Evolutionary conservation across 495 filamentous ascomycete species (phyloP).

Genomic region (Parachaetomium inaequale): DNA sequence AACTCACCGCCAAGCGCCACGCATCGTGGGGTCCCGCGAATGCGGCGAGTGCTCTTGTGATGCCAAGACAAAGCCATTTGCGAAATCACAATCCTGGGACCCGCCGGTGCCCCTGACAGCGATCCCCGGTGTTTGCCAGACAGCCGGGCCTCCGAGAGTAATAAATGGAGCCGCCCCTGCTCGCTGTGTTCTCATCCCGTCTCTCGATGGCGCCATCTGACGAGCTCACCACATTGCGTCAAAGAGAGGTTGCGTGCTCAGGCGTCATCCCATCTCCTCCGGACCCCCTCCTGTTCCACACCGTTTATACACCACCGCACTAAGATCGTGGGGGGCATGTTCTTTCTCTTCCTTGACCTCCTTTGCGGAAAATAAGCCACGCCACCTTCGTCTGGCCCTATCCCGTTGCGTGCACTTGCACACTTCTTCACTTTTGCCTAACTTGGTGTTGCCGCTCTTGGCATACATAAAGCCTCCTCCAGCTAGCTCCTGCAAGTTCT

Average conservation of each 20-base stretch:
- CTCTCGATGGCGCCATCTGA: conserved; percentile 30
- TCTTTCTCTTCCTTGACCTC: conserved; percentile 1
- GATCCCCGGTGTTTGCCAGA: conserved; percentile 6
- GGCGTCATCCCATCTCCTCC: conserved; percentile 5
- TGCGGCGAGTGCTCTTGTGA: conserved; percentile 1
- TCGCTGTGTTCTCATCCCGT: conserved; percentile 30
- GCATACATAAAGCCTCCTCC: background rate
- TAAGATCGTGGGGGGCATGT: conserved; percentile 12
- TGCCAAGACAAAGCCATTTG: conserved; percentile 18
- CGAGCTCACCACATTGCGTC: conserved; percentile 19
- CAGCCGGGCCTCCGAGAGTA: background rate
- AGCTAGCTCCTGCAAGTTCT: background rate
- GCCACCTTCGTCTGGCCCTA: background rate
- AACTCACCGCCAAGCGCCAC: background rate
- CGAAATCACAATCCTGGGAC: conserved; percentile 2
- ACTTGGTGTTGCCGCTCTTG: conserved; percentile 13
- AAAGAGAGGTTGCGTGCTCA: conserved; percentile 29
- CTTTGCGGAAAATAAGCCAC: background rate
- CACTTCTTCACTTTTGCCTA: conserved; percentile 8
- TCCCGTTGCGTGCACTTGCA: conserved; percentile 7
- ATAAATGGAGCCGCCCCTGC: conserved; percentile 12
- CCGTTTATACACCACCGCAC: conserved; percentile 13
- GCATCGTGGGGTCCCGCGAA: background rate
- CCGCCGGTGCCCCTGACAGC: conserved; percentile 4
- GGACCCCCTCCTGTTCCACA: background rate